A percentile compares a stretch with the other conserved stretches of the same genome.
phyloP scores from a whole-genome alignment of 2,329 filamentous ascomycete species.

The Anisogramma anomala region DNA sequence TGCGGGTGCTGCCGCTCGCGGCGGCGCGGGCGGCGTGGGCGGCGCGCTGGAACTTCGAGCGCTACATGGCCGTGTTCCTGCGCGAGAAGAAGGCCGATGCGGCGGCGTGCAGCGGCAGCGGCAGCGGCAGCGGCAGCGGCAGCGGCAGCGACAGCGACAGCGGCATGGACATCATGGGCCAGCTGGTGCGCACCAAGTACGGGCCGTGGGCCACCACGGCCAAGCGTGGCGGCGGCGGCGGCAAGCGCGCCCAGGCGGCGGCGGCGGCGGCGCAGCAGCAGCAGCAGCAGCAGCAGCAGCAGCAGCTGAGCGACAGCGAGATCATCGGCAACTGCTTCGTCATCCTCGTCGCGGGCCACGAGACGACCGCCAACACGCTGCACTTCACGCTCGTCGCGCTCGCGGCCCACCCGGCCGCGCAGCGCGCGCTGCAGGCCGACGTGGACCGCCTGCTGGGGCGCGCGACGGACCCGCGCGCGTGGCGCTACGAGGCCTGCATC shows the following conservation, averaged over 20 bases:
- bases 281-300: too few relatives aligned
- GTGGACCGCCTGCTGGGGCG: slow-evolving; percentile 51
- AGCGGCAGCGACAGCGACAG: too few relatives aligned
- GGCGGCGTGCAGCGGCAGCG: slow-evolving; percentile 23
- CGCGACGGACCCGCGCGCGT: slow-evolving; percentile 43
- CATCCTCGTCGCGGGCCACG: slow-evolving; percentile 63
- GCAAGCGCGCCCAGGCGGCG: too few relatives aligned
- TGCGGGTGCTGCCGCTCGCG: slow-evolving; percentile 27
- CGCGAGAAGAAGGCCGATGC: slow-evolving; percentile 43
- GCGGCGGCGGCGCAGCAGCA: too few relatives aligned
- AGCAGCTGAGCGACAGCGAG: slow-evolving; percentile 45
- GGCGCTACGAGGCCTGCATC: slow-evolving; percentile 60
- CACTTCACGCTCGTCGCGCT: slow-evolving; percentile 61
- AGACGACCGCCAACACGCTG: slow-evolving; percentile 65
- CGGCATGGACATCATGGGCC: slow-evolving; percentile 42
- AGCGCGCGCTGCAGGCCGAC: slow-evolving; percentile 56
- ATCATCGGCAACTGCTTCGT: slow-evolving; percentile 63
- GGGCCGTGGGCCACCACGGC: too few relatives aligned
- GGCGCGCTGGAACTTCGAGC: slow-evolving; percentile 50
- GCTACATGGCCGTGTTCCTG: slow-evolving; percentile 60
- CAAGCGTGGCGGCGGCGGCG: too few relatives aligned
- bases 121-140: too few relatives aligned
- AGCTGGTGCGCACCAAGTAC: slow-evolving; percentile 35
- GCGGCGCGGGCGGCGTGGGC: slow-evolving; percentile 26
- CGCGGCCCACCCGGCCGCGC: slow-evolving; percentile 51